Evolutionary conservation across 2,329 filamentous ascomycete species (phyloP).

Genomic region (Aphanoascus verrucosus): DNA sequence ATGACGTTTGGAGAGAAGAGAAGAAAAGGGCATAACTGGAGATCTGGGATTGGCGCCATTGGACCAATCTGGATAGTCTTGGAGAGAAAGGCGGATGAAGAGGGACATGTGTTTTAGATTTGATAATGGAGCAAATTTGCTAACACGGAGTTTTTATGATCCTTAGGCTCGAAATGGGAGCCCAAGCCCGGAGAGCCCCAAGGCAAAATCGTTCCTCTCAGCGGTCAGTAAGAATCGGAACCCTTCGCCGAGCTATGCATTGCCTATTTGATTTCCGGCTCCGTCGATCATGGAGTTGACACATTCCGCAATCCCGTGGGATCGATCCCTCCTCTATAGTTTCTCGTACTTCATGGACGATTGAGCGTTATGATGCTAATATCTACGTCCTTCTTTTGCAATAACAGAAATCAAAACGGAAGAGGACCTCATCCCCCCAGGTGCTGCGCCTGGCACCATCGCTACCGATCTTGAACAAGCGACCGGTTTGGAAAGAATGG

Average conservation of each 20-base stretch:
- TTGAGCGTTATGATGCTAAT: neutral
- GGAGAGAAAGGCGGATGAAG: neutral
- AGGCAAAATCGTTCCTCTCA: constrained; percentile 36
- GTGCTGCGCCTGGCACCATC: constrained; percentile 69
- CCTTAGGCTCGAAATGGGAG: constrained; percentile 28
- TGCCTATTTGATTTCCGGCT: neutral
- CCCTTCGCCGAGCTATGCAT: neutral
- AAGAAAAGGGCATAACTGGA: neutral
- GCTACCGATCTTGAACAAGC: constrained; percentile 92
- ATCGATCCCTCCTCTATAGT: neutral
- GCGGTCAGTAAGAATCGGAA: constrained; percentile 30
- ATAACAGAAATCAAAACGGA: constrained; percentile 67
- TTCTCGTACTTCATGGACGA: neutral
- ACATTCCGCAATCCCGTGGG: neutral
- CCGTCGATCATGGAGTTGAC: neutral
- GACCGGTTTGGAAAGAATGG: constrained; percentile 94
- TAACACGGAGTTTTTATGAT: constrained; percentile 12
- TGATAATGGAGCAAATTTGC: neutral
- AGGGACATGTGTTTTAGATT: neutral
- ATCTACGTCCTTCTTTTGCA: neutral
- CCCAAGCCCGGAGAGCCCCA: constrained; percentile 29
- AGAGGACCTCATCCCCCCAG: constrained; percentile 75
- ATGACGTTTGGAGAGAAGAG: neutral
- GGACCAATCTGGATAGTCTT: too few species aligned
- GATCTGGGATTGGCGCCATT: too few species aligned